Conservation (phyloP, 2,329 filamentous ascomycete genomes). For the Calonectria honghensis region DNA sequence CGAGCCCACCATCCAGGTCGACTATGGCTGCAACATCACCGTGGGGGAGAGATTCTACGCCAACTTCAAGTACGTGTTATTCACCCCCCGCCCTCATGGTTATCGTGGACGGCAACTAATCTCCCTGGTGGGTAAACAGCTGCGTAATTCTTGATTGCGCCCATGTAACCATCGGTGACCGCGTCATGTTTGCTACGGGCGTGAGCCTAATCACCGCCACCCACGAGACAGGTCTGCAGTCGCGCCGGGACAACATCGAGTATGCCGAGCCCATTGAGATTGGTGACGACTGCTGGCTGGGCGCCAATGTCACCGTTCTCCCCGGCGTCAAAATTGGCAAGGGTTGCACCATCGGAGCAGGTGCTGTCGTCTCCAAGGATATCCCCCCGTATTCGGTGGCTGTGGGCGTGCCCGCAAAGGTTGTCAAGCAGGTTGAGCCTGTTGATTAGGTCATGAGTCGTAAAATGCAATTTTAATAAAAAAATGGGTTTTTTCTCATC, state of each 20-base stretch:
- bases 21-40: slow-evolving; percentile 79
- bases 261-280: slow-evolving; percentile 74
- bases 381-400: slow-evolving; percentile 14
- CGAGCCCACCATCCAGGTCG: slow-evolving; percentile 76
- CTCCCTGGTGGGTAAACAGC: slow-evolving; percentile 48
- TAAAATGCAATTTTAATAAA: background rate
- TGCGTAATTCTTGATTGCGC: slow-evolving; percentile 83
- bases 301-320: slow-evolving; percentile 81
- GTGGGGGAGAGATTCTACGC: slow-evolving; percentile 77
- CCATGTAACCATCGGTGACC: slow-evolving; percentile 79
- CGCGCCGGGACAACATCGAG: slow-evolving; percentile 66
- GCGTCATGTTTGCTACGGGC: slow-evolving; percentile 82
- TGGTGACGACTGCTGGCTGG: slow-evolving; percentile 89
- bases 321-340: slow-evolving; percentile 86
- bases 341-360: slow-evolving; percentile 85
- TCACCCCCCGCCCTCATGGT: too few species aligned
- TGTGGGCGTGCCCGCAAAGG: slow-evolving; percentile 3
- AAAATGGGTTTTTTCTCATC: background rate
- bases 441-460: background rate
- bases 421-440: slow-evolving; percentile 2
- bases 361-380: slow-evolving; percentile 78
- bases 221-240: slow-evolving; percentile 78
- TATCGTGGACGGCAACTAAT: background rate
- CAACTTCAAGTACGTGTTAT: slow-evolving; percentile 62
- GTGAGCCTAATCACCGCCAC: slow-evolving; percentile 82